Evolutionary conservation across 106 monocot species (phyloP), one percentile per base, ranked within the genome.

Genomic region (Triglochin maritima): DNA sequence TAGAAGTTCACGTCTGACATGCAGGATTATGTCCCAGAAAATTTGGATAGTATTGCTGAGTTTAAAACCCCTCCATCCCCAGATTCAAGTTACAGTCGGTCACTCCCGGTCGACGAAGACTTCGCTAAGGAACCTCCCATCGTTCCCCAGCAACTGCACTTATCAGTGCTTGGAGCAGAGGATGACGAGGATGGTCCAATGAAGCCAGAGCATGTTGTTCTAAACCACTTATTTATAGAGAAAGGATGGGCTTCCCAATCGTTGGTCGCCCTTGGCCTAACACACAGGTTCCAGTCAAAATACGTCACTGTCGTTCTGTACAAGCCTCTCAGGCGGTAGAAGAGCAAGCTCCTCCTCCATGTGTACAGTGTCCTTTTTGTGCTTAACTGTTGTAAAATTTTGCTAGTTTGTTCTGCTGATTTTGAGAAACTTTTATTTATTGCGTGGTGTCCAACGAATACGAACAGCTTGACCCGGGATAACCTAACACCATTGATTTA

Each of bases 171-270:
- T 3, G 79, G 78, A 42, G 63, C 60, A 65, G 76, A 79, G 52
- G 14, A 8, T 14, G 71, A 72, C 17, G 71, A 73, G 14, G 82
- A 80, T 12, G 12, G 12, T 9, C 13, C 9, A 8, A n/a, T n/a
- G 7, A 85, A 77, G 56, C 88, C 83, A 0, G 79, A 80, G 65
- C 88, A 88, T 61, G 82, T 88, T 44, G 83, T 81, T 49, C 81
- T 93, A 46, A 86, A 93, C 65, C 93, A 93, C 76, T 77, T 93
- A 3, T 93, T 79, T 73, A 86, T 93, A 4, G 88, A 93, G 75
- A 88, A 86, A 56, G 85, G 81, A 44, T 81, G 85, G 75, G 81
- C 78, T 47, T 59, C 88, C 16, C 85, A 88, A 63, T 83, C 93
- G 0, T 56, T 88, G 44, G 83, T 88, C 3, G 88, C 88, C 42